Base-by-base conservation (phyloP, 352 stramenopile genomes). In the Phytopythium chamaehyphon region DNA sequence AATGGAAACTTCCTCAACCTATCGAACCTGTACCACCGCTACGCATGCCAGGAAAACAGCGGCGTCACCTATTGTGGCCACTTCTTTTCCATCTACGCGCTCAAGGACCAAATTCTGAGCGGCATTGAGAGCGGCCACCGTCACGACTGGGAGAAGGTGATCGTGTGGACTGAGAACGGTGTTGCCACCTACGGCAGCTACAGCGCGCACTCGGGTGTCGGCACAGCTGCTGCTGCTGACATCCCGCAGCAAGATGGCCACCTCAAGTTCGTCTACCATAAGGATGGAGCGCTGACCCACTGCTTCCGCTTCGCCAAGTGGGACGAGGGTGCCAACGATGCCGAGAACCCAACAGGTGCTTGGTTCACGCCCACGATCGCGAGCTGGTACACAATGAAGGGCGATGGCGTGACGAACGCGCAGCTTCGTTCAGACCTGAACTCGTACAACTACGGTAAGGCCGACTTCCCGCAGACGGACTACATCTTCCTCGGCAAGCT, bases 71-170 rank as follows among this genome's bases (percentile, higher is more conserved):
- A 59, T 43, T 59, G 53, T 43, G 43, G 33, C 14, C 53, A 59
- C 24, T 59, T 54, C 21, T 59, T 54, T 43, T 47, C 43, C 15
- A 12, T 56, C 14, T 56, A 56, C 23, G 10, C 24, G 10, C 40
- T 56, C 18, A 56, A 56, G 40, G 50, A 56, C 18, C 50, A 56
- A n/a, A 49, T 38, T 26, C 12, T 50, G 2, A 18, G 6, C 14
- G 22, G 22, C 9, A 39, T 56, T 28, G 6, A 42, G 23, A 42
- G 50, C 16, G 68, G 68, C 3, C 64, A 72, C 47, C 64, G 68
- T 3, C 64, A 77, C 59, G 67, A 77, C 53, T 77, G 68, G 68
- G 61, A 73, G 54, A 73, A 73, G 23, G 49, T 33, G 8, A 54
- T 77, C 31, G 57, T 77, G 11, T 71, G 58, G 58, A 56, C 65